Base-by-base conservation (phyloP, 768 basidiomycete species). In the Leccinum pellstonianum region DNA sequence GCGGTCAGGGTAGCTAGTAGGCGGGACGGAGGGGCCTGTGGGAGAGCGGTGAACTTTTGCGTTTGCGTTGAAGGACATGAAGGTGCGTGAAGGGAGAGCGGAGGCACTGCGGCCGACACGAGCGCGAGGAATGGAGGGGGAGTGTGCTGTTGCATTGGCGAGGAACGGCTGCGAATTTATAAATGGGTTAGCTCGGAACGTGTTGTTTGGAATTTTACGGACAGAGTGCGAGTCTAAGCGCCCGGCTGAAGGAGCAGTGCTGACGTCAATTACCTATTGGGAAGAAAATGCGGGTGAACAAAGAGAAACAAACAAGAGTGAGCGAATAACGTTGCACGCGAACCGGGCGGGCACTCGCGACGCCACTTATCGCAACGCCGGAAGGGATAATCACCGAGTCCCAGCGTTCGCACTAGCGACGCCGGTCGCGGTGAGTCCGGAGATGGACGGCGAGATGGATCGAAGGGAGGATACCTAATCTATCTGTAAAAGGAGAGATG, bases 211-310 rank as follows among this genome's bases (percentile, higher is more conserved):
- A 43, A 19, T 43, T 43, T 60, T 63, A 73, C 70, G 65, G 56
- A 71, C 67, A 25, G 65, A 27, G 52, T 59, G 51, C 31, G 64
- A 60, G 35, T 53, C 57, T 43, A 55, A 56, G 50, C 57, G 48
- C 55, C 60, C 56, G 46, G 65, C 52, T 43, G 41, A 43, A 43
- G n/a, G 6, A 62, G 68, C 64, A 12, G 31, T 47, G 19, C 49
- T 68, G 70, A 59, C 53, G 57, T 70, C 62, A 61, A 74, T 70
- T 68, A 67, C 73, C 73, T 72, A 71, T 70, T 54, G 48, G 35
- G n/a, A 66, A 35, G 12, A 12, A 12, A 35, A 12, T 14, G 12
- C 5, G 5, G 33, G 8, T n/a, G 10, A 52, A 23, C 17, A 41
- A 61, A 56, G 48, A 50, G n/a, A 15, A 51, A 35, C 59, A 69